phyloP scores from a whole-genome alignment of 768 basidiomycete genomes.

The Filobasidium wieringae region DNA sequence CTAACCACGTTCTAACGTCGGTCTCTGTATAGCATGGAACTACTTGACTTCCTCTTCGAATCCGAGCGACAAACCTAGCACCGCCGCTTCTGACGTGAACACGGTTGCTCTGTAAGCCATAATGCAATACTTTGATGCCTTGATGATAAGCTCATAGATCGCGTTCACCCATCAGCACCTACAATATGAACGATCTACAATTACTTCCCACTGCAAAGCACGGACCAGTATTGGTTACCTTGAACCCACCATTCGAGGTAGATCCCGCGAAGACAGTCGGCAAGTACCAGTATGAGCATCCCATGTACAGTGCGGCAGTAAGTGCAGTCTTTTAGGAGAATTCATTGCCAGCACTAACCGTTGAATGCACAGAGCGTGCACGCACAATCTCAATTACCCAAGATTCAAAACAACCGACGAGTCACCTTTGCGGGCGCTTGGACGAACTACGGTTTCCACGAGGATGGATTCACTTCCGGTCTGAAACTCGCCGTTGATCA shows the following conservation, averaged over 20 bases:
- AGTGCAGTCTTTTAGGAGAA: too few relatives aligned
- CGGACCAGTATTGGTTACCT: slow-evolving; percentile 58
- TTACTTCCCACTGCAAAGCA: slow-evolving; percentile 49
- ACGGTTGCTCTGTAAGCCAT: slow-evolving; percentile 51
- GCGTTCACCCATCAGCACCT: slow-evolving; percentile 35
- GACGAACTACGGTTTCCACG: slow-evolving; percentile 68
- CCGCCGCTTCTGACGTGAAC: slow-evolving; percentile 44
- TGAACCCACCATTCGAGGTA: slow-evolving; percentile 60
- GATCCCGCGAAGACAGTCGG: slow-evolving; percentile 44
- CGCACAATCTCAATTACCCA: slow-evolving; percentile 47
- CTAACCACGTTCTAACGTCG: too few relatives aligned
- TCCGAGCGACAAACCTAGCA: slow-evolving; percentile 26
- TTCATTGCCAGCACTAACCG: too few relatives aligned
- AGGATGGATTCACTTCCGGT: slow-evolving; percentile 57
- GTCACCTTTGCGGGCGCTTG: slow-evolving; percentile 62
- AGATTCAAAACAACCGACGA: slow-evolving; percentile 53
- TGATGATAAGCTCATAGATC: neutral
- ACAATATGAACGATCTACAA: slow-evolving; percentile 67
- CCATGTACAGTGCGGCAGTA: slow-evolving; percentile 51
- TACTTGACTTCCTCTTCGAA: slow-evolving; percentile 49
- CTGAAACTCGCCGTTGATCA: slow-evolving; percentile 24
- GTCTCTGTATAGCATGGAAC: slow-evolving; percentile 49
- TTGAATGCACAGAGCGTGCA: slow-evolving; percentile 47
- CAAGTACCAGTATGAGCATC: slow-evolving; percentile 56
- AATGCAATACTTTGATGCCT: too few relatives aligned